Conservation (phyloP, 179 eudicot species). For the Pouteria campechiana region DNA sequence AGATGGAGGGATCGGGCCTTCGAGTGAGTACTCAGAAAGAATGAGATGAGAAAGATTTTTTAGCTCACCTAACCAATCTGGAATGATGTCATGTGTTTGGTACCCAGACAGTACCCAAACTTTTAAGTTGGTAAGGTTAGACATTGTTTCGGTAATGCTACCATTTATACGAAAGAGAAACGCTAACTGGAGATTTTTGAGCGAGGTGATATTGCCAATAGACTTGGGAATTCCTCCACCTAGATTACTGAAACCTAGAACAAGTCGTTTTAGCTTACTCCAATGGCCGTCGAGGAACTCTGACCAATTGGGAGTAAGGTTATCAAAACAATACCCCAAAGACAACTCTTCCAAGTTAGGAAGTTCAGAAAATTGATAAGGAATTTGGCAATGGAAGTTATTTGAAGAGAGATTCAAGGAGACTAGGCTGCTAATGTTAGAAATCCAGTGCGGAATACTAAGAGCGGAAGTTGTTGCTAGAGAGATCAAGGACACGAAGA, state of each 20-base stretch:
- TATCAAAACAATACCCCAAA: slow-evolving; percentile 5
- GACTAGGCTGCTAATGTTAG: slow-evolving; percentile 12
- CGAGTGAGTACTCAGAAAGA: slow-evolving; percentile 4
- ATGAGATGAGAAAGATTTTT: slow-evolving; percentile 8
- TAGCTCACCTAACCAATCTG: slow-evolving; percentile 17
- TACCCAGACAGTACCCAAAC: slow-evolving; percentile 7
- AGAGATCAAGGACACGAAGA: slow-evolving; percentile 15
- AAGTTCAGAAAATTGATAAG: slow-evolving; percentile 11
- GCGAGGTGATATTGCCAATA: slow-evolving; percentile 17
- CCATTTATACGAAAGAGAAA: slow-evolving; percentile 7
- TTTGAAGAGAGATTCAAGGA: slow-evolving; percentile 6
- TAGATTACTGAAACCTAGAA: slow-evolving; percentile 6
- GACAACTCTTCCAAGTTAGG: slow-evolving; percentile 8
- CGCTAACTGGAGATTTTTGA: slow-evolving; percentile 7
- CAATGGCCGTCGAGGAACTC: slow-evolving; percentile 9
- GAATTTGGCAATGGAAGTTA: slow-evolving; percentile 7
- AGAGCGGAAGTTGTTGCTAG: slow-evolving; percentile 10
- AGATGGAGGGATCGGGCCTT: slow-evolving; percentile 16
- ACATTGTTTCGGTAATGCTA: slow-evolving; percentile 15
- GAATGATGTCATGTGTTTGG: slow-evolving; percentile 17
- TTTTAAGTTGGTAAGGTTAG: slow-evolving; percentile 9
- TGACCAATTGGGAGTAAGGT: slow-evolving; percentile 10
- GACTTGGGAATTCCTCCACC: slow-evolving; percentile 16
- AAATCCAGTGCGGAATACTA: slow-evolving; percentile 11
- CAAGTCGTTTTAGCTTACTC: slow-evolving; percentile 9